phyloP scores from a whole-genome alignment of 2,329 filamentous ascomycete genomes.

The Annulohypoxylon truncatum region DNA sequence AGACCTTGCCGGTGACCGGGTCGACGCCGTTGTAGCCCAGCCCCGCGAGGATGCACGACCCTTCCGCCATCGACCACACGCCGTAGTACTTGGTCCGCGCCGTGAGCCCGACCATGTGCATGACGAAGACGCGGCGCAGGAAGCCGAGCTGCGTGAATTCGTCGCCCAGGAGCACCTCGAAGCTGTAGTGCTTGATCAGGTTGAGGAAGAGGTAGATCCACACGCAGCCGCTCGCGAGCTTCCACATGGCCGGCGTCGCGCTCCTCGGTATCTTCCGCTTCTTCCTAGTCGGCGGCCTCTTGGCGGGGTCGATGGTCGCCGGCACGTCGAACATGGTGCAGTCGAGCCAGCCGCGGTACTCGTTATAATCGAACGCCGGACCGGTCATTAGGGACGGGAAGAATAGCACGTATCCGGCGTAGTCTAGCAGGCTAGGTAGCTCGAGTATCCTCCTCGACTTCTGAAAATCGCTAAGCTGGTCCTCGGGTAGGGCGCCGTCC shows the following conservation, averaged over 20 bases:
- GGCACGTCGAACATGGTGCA: slow-evolving; percentile 94
- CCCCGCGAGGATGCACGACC: slow-evolving; percentile 91
- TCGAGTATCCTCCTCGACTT: slow-evolving; percentile 81
- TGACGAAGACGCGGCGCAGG: slow-evolving; percentile 76
- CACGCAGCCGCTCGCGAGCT: slow-evolving; percentile 75
- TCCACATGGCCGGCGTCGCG: slow-evolving; percentile 83
- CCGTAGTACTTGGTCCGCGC: slow-evolving; percentile 95
- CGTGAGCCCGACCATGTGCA: slow-evolving; percentile 87
- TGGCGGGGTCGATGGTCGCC: slow-evolving; percentile 81
- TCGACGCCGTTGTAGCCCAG: slow-evolving; percentile 96
- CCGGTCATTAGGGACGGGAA: slow-evolving; percentile 92
- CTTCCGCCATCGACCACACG: slow-evolving; percentile 93
- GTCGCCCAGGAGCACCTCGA: slow-evolving; percentile 71
- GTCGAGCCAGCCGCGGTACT: slow-evolving; percentile 93
- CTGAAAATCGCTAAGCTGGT: slow-evolving; percentile 87
- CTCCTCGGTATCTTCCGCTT: slow-evolving; percentile 93
- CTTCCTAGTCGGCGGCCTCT: slow-evolving; percentile 86
- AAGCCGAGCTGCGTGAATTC: slow-evolving; percentile 76
- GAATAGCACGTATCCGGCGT: slow-evolving; percentile 90
- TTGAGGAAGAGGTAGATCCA: slow-evolving; percentile 86
- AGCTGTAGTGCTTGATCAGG: slow-evolving; percentile 74
- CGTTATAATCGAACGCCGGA: slow-evolving; percentile 92
- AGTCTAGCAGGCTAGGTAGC: slow-evolving; percentile 83
- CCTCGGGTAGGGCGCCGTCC: slow-evolving; percentile 83
- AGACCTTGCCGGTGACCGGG: slow-evolving; percentile 82